Base-by-base conservation (phyloP, 1,139 yeast genomes). In the Geotrichum histeridarum region DNA sequence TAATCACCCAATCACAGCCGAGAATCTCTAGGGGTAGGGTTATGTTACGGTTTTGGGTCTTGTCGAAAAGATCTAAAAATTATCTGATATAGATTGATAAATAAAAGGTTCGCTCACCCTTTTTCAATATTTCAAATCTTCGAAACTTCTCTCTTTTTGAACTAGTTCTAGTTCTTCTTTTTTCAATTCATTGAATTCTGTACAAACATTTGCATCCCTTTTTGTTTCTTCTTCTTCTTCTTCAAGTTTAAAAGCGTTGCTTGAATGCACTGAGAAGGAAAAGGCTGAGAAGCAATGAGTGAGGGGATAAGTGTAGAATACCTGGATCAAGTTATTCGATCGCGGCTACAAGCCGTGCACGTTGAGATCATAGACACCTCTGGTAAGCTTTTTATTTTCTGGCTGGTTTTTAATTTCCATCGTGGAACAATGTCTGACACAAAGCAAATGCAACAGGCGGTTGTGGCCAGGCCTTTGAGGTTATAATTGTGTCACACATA, bases 391-490 rank as follows among this genome's bases (percentile, higher is more conserved):
- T 48, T 30, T 30, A 45, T 31, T n/a, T n/a, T n/a, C n/a, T n/a
- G n/a, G n/a, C n/a, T n/a, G n/a, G 31, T n/a, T 43, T 15, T 11
- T 30, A 36, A 22, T 9, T 44, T 42, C 36, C 12, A 7, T 27
- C n/a, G n/a, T n/a, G n/a, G 37, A n/a, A 42, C 36, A 22, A 17
- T 44, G 27, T 36, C 38, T 18, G 17, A 27, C 46, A 22, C 5
- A 22, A 22, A 42, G 5, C 12, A 8, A 14, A 15, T 11, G 22
- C 17, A 12, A 9, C 55, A 42, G 90, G 95, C 7, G 95, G 95
- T 0, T 86, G 94, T 67, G 95, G 95, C 7, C 94, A 86, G 67
- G 93, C 94, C 4, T 86, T 84, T 70, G 91, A 73, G 56, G 77
- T 90, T 41, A 79, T 87, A 2, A 93, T 94, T 30, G 97, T 93